phyloP scores from a whole-genome alignment of 116 monocot species.

The Dioscorea cayenensis region DNA sequence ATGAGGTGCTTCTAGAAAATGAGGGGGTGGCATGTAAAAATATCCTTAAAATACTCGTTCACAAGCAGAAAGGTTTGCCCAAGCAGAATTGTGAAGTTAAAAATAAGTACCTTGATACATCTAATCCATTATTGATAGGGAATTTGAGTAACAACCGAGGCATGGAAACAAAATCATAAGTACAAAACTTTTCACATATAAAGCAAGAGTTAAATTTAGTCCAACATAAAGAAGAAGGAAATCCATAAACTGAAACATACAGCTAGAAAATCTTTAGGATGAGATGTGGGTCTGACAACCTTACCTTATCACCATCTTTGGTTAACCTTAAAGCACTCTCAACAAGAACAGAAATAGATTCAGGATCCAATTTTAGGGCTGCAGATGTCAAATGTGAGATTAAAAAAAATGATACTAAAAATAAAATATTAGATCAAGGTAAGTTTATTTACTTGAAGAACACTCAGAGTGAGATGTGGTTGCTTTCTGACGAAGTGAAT shows the following conservation, averaged over 20 bases:
- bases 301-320: conserved; percentile 92
- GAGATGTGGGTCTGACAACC: neutral
- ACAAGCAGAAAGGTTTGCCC: too few relatives aligned
- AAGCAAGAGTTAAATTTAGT: too few relatives aligned
- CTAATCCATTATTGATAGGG: too few relatives aligned
- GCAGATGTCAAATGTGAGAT: conserved; percentile 12
- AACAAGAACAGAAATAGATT: conserved; percentile 35
- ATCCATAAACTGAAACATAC: neutral
- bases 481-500: conserved; percentile 70
- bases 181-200: too few relatives aligned
- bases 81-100: too few relatives aligned
- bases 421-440: neutral
- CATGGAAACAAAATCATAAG: too few relatives aligned
- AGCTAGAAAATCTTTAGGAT: neutral
- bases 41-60: too few relatives aligned
- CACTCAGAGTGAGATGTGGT: conserved; percentile 23
- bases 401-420: neutral
- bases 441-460: conserved; percentile 21
- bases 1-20: too few relatives aligned
- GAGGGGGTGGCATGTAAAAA: too few relatives aligned
- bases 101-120: too few relatives aligned
- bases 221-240: too few relatives aligned
- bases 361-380: conserved; percentile 31
- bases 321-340: conserved; percentile 77
- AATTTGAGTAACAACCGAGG: too few relatives aligned